Conservation (phyloP, 163 green algal genomes). For the Trebouxia gelatinosa region DNA sequence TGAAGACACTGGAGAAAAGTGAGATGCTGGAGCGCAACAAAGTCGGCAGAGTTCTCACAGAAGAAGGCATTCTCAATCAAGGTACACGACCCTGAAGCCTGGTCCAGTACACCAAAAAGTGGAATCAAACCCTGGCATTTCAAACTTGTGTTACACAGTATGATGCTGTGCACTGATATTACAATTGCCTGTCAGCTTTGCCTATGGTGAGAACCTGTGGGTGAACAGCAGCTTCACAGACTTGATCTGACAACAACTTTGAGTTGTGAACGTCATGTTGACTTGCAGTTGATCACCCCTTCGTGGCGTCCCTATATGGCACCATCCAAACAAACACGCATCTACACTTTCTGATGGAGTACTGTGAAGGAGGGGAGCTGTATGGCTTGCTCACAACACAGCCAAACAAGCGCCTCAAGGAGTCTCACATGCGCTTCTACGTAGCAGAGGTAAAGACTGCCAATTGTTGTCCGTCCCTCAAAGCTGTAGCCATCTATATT, state of each 20-base stretch:
- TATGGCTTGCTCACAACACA: constrained; percentile 83
- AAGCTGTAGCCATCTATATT: not conserved
- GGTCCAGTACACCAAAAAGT: too few species aligned
- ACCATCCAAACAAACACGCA: constrained; percentile 82
- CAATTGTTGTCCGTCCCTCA: too few species aligned
- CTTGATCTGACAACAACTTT: too few species aligned
- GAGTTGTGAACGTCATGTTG: too few species aligned
- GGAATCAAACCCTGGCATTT: too few species aligned
- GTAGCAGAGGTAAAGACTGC: constrained; percentile 71
- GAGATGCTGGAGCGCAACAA: constrained; percentile 98
- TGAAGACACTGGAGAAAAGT: constrained; percentile 97
- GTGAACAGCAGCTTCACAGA: too few species aligned
- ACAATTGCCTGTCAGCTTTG: too few species aligned
- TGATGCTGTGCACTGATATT: too few species aligned
- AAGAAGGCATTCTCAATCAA: constrained; percentile 80
- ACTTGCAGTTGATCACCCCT: constrained; percentile 92
- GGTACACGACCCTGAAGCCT: too few species aligned
- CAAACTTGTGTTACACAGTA: too few species aligned
- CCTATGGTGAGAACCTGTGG: too few species aligned
- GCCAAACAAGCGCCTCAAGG: constrained; percentile 69
- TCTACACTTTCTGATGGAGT: constrained; percentile 92
- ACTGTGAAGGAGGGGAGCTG: constrained; percentile 88
- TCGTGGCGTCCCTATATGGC: constrained; percentile 87
- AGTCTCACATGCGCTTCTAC: constrained; percentile 82
- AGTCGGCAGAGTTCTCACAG: constrained; percentile 86